Base-by-base conservation (phyloP, 805 yeast genomes). In the Alloascoidea hylecoeti region DNA sequence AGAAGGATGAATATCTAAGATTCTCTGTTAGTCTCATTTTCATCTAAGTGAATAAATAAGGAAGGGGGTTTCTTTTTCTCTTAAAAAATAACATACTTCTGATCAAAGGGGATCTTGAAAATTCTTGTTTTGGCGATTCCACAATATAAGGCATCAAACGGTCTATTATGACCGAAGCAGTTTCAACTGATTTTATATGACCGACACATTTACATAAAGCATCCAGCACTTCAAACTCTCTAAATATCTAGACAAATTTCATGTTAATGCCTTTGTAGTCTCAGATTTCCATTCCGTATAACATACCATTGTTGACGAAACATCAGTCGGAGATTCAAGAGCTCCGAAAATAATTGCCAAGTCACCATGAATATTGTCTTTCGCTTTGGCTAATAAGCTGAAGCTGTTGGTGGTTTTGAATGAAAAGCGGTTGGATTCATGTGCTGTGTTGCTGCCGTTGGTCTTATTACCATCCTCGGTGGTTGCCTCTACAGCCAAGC, bases 201-300 rank as follows among this genome's bases (percentile, higher is more conserved):
- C 49, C 43, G 4, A 72, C 61, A 12, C 72, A 57, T 17, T 60
- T 59, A 42, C 78, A 71, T 17, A 79, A 53, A 0, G 84, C 80
- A 35, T 69, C 45, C 41, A 78, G 57, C 3, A 69, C 65, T 44
- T 78, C 81, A 41, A 63, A 61, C 49, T 68, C 71, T 5, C 47
- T 48, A 13, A 38, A 47, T n/a, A 32, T 15, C 39, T 23, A n/a
- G n/a, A 9, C n/a, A n/a, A 23, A 9, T 23, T 9, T 9, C n/a
- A n/a, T n/a, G n/a, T n/a, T n/a, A n/a, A n/a, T n/a, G 18, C 16
- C 35, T 12, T 6, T 15, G 19, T 28, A 15, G 5, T 18, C 38
- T 4, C 14, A 13, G 23, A 17, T 16, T 15, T 23, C 28, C 17
- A 37, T 30, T 2, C 16, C 23, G 39, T 16, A 16, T 14, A 37